Base-by-base conservation (phyloP, 1,284 basidiomycete species). In the Thelephora terrestris region DNA sequence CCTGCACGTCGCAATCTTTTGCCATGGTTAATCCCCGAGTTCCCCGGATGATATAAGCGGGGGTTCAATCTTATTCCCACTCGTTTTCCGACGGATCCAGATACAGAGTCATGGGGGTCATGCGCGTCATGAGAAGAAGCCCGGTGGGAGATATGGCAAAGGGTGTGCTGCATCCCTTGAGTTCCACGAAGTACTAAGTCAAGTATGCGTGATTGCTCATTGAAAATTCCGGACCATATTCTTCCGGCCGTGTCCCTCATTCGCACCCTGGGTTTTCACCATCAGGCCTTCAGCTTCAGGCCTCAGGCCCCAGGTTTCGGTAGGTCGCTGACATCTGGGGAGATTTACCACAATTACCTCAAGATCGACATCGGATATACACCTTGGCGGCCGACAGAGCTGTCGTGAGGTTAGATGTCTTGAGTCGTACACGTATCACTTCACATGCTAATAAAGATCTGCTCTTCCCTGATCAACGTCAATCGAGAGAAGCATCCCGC, bases 61-160 rank as follows among this genome's bases (percentile, higher is more conserved):
- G 84, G 24, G 72, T 82, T 36, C 85, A 86, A 73, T 79, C 85
- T 57, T 87, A 86, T 59, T 73, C 80, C 3, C 78, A 80, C 59
- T 76, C 74, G 50, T 64, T 74, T 43, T 65, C 78, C 10, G 61
- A 70, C 45, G 59, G 69, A 23, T 59, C 60, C 10, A 78, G 74
- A 23, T 73, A 78, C 35, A 71, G 61, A 82, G 85, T 35, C 85
- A 88, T 55, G 82, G 84, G 20, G 39, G 39, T 23, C n/a, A 42
- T n/a, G 83, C 83, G 1, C 77, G 75, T n/a, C 81, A 80, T 25
- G 66, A 69, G n/a, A 62, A 62, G 45, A 74, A 67, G 25, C 55
- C 66, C n/a, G 78, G 77, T 1, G 78, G 82, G 54, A 76, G 79
- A 9, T 87, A 86, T 58, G 65, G 65, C 27, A 68, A 73, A 12